These are phyloP conservation scores for Ophiocordyceps camponoti-leonardi DNA, from an alignment of 2,329 filamentous ascomycete genomes.

Conservation along the genomic window DNA sequence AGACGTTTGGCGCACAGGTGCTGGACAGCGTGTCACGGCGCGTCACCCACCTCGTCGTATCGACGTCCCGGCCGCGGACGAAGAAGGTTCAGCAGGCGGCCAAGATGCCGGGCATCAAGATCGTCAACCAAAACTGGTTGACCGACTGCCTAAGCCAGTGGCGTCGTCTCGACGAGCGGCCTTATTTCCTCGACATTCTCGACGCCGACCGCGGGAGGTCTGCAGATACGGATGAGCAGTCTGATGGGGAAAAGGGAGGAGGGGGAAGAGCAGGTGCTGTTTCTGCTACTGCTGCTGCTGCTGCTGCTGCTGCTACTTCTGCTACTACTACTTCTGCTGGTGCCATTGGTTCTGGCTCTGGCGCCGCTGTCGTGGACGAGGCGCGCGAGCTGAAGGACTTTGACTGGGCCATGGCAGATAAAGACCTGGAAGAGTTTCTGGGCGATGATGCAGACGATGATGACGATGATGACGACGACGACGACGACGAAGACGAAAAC, in stretches of 20 bases:
- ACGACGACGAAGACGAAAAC: slow-evolving; percentile 6
- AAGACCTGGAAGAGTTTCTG: slow-evolving; percentile 63
- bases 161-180: slow-evolving; percentile 60
- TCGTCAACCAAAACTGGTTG: slow-evolving; percentile 86
- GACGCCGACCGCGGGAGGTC: slow-evolving; percentile 39
- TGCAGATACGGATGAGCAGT: slow-evolving; percentile 15
- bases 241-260: slow-evolving; percentile 13
- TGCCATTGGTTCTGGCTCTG: no score
- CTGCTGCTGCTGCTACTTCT: no score
- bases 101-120: slow-evolving; percentile 64
- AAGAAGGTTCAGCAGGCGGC: slow-evolving; percentile 83
- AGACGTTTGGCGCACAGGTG: slow-evolving; percentile 63
- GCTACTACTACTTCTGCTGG: no score
- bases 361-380: slow-evolving; percentile 5
- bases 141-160: slow-evolving; percentile 71
- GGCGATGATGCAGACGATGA: slow-evolving; percentile 34
- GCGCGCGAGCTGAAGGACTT: slow-evolving; percentile 33
- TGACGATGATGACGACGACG: slow-evolving; percentile 16
- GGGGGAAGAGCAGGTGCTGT: slow-evolving; percentile 5
- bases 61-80: slow-evolving; percentile 56
- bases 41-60: slow-evolving; percentile 61
- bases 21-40: slow-evolving; percentile 38
- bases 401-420: slow-evolving; percentile 47
- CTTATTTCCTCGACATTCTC: slow-evolving; percentile 62
- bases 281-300: no score